phyloP scores from a whole-genome alignment of 179 eudicot genomes.

The Nepenthes alata region DNA sequence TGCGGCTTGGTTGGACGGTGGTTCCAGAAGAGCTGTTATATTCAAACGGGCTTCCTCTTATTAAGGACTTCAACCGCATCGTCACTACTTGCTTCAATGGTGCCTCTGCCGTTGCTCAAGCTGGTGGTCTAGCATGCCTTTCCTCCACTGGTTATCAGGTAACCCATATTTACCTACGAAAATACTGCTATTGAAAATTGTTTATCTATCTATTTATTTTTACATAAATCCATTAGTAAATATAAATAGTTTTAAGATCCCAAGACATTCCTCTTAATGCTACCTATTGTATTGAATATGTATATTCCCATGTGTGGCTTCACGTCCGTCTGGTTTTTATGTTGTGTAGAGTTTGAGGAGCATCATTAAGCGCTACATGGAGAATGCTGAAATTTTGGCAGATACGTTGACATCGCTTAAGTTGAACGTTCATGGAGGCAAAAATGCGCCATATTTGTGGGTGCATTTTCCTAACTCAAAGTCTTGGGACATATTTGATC shows the following conservation, averaged over 20 bases:
- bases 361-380: constrained; percentile 21
- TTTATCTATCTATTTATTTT: no score
- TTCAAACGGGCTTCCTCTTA: constrained; percentile 82
- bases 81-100: constrained; percentile 90
- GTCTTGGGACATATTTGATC: constrained; percentile 21
- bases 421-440: constrained; percentile 22
- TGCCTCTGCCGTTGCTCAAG: constrained; percentile 87
- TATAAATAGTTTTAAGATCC: not conserved
- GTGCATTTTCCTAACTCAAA: constrained; percentile 22
- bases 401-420: constrained; percentile 17
- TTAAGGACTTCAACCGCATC: constrained; percentile 78
- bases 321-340: no score
- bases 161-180: no score
- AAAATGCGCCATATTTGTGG: constrained; percentile 38
- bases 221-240: no score
- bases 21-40: constrained; percentile 58
- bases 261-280: not conserved
- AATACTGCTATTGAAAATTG: not conserved
- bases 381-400: constrained; percentile 18
- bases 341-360: constrained; percentile 12
- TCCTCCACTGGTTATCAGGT: constrained; percentile 21
- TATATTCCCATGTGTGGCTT: no score
- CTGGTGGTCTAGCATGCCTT: constrained; percentile 81
- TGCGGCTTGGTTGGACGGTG: constrained; percentile 97
- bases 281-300: not conserved